Base-by-base conservation (phyloP, 805 yeast genomes). In the Schizosaccharomyces octosporus region DNA sequence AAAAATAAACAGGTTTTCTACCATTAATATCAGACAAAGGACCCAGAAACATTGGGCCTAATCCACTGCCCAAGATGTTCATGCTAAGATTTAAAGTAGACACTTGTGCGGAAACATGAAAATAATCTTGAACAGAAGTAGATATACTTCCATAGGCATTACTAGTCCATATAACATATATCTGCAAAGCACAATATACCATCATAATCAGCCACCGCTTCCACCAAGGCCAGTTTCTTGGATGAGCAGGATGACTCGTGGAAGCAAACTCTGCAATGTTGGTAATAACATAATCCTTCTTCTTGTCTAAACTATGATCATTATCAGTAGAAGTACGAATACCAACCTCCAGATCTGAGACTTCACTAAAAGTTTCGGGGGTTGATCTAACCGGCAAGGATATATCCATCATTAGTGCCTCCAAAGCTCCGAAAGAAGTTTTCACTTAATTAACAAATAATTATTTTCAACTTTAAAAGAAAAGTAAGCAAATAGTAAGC, bases 1-100 rank as follows among this genome's bases (percentile, higher is more conserved):
- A 36, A 57, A 57, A 19, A 17, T 57, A 57, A 5, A 57, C 60
- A n/a, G 48, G 48, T 21, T 57, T 57, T 24, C 60, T 24, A n/a
- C 60, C 60, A 41, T 24, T 24, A 11, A 57, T 57, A 27, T 57
- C 60, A 6, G 60, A 36, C 42, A 57, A 42, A 39, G 60, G 60
- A 3, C 60, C 60, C 48, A 57, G 45, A 31, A 57, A 57, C 31
- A 41, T 41, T 5, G 60, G 48, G 1, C 60, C 60, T 15, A 57
- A 39, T 6, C 48, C 43, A 41, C 39, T 57, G 27, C 60, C 60
- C 60, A 57, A 4, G 5, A 57, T 57, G 39, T 39, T 39, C 60
- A 57, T 74, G 0, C 95, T 81, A 4, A 87, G 77, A 62, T 87
- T 84, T 58, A 89, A 75, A 21, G 85, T 78, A 13, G 84, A 83